These are phyloP conservation scores for Colletotrichum spaethianum DNA, from an alignment of 2,329 filamentous ascomycete genomes.

Conservation along the genomic window DNA sequence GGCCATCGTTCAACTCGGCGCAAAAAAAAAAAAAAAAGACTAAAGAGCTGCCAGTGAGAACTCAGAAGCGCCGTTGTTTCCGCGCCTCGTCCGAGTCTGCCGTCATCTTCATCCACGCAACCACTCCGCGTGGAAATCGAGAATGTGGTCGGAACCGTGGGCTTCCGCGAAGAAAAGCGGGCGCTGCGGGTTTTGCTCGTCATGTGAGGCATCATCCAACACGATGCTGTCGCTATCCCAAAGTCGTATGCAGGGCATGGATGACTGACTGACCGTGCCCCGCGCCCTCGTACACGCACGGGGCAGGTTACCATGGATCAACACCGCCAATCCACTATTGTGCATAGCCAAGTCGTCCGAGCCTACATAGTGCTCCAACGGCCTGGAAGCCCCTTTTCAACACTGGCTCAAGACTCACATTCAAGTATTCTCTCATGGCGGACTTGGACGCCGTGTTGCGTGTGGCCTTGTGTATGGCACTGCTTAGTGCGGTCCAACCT, in stretches of 20 bases:
- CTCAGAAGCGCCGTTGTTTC: constrained; percentile 14
- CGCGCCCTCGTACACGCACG: constrained; percentile 16
- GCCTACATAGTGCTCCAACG: constrained; percentile 13
- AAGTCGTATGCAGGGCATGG: constrained; percentile 35
- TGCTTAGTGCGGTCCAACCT: background rate
- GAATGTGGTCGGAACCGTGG: constrained; percentile 13
- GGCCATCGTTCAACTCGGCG: background rate
- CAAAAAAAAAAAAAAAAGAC: background rate
- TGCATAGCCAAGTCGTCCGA: constrained; percentile 34
- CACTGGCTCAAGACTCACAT: background rate
- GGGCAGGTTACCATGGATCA: constrained; percentile 27
- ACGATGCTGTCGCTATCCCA: constrained; percentile 30
- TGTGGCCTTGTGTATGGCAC: background rate
- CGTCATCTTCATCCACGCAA: background rate
- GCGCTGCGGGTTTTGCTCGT: constrained; percentile 38
- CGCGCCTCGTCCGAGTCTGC: constrained; percentile 17
- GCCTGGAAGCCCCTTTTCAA: constrained; percentile 25
- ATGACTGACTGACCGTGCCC: constrained; percentile 13
- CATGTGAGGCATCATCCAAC: constrained; percentile 40
- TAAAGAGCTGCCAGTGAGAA: background rate
- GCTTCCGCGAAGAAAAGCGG: constrained; percentile 35
- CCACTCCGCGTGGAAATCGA: background rate
- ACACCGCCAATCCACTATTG: constrained; percentile 23
- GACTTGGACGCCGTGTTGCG: background rate
- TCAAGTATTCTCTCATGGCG: background rate